phyloP scores from a whole-genome alignment of 108 stramenopile species.

The Nitzschia sp. region DNA sequence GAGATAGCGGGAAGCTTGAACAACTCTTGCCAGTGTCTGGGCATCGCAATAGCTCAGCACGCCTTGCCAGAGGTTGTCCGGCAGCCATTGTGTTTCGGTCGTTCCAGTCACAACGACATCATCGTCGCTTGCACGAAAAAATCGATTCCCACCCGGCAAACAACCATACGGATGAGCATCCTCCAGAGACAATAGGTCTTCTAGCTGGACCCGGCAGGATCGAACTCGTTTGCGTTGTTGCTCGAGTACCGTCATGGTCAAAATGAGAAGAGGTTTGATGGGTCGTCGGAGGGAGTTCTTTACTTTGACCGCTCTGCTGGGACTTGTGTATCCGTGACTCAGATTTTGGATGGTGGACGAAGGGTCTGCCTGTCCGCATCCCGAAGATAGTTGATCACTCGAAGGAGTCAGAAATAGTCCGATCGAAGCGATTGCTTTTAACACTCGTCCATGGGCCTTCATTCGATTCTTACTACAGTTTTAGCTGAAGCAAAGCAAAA shows the following conservation, averaged over 20 bases:
- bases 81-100: slow-evolving; percentile 30
- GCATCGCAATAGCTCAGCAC: slow-evolving; percentile 70
- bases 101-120: neutral
- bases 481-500: no score
- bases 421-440: no score
- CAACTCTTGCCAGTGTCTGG: slow-evolving; percentile 33
- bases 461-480: no score
- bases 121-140: slow-evolving; percentile 22
- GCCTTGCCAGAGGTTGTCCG: slow-evolving; percentile 62
- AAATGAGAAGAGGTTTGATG: slow-evolving; percentile 8
- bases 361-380: no score
- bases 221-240: slow-evolving; percentile 18
- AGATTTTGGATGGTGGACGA: no score
- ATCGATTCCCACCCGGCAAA: slow-evolving; percentile 77
- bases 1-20: slow-evolving; percentile 55
- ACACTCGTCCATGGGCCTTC: no score
- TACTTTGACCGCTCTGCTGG: no score
- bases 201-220: slow-evolving; percentile 5
- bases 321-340: no score
- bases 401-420: no score
- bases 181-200: slow-evolving; percentile 28
- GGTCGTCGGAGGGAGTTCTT: no score
- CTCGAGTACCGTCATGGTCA: slow-evolving; percentile 8
- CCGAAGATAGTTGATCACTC: no score
- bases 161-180: slow-evolving; percentile 75